Base-by-base conservation (phyloP, 306 rosid genomes). In the Cicer judaicum region DNA sequence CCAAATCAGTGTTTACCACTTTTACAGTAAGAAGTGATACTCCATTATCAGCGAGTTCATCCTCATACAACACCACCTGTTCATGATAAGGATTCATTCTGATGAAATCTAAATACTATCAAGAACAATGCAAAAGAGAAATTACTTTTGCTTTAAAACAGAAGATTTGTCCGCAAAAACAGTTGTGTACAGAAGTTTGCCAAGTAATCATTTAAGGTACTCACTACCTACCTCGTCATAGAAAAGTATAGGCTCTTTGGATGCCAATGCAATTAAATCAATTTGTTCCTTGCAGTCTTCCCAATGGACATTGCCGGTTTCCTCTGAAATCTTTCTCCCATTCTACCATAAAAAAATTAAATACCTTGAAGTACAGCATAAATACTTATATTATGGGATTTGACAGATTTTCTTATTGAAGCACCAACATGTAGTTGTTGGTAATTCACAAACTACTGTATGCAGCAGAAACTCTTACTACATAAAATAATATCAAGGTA, bases 41-140 rank as follows among this genome's bases (percentile, higher is more conserved):
- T 43, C 98, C 99, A 64, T 83, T 92, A 79, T 94, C 99, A 64
- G 99, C 99, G 43, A 94, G 80, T 76, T 94, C 99, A 85, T 94
- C 99, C 85, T 94, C 99, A 74, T 88, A 94, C 76, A 94, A 82
- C 72, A 94, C 88, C 68, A 94, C 99, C 97, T 94, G 92, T 77
- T 74, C 72, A 70, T 68, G 59, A 84, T 21, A 76, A 64, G 72
- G 38, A 83, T 12, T 64, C 44, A 29, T 68, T 75, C 42, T 81
- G 74, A 82, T 2, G 67, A 67, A 29, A 77, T 48, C 68, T 5
- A 73, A 71, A 74, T 73, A 39, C 18, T 52, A 79, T 36, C 53
- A 42, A 63, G 57, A 66, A 34, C 55, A 79, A 62, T 41, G 41
- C 42, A 56, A 44, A 53, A 44, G 14, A 42, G 15, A 83, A 60